Evolutionary conservation across 2,329 filamentous ascomycete genomes (phyloP).

Genomic region (Mycosphaerella sp.): DNA sequence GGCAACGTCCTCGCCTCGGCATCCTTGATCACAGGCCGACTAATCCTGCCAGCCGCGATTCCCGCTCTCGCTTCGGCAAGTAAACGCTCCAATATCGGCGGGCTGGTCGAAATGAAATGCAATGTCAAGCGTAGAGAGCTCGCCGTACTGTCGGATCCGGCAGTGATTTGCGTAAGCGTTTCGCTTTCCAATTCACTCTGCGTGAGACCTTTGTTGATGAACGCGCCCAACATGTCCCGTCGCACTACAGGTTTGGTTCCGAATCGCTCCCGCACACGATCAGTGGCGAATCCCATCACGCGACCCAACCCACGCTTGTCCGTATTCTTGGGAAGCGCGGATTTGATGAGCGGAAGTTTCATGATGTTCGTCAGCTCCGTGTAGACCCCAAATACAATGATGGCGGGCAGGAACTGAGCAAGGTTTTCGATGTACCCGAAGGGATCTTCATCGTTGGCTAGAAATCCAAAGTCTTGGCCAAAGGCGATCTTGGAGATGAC

Average conservation of each 20-base stretch:
- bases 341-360: conserved; percentile 39
- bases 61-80: conserved; percentile 43
- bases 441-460: conserved; percentile 45
- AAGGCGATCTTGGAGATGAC: conserved; percentile 40
- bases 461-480: conserved; percentile 45
- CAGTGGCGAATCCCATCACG: conserved; percentile 42
- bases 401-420: conserved; percentile 40
- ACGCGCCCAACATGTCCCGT: conserved; percentile 51
- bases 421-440: conserved; percentile 46
- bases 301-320: conserved; percentile 40
- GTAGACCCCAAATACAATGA: conserved; percentile 42
- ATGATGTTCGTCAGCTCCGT: conserved; percentile 41
- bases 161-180: conserved; percentile 45
- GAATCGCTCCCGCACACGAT: conserved; percentile 45
- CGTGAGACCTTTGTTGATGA: conserved; percentile 44
- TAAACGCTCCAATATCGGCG: conserved; percentile 43
- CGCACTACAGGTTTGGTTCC: conserved; percentile 40
- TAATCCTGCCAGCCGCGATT: conserved; percentile 36
- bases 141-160: conserved; percentile 55
- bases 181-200: conserved; percentile 42
- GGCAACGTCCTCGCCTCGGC: conserved; percentile 38
- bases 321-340: conserved; percentile 42
- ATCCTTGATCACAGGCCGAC: conserved; percentile 47
- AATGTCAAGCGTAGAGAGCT: conserved; percentile 50
- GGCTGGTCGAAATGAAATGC: conserved; percentile 49